Evolutionary conservation across 2,329 filamentous ascomycete species (phyloP), one percentile per base, ranked within the genome.

Genomic region (Aspergillus costaricaensis): DNA sequence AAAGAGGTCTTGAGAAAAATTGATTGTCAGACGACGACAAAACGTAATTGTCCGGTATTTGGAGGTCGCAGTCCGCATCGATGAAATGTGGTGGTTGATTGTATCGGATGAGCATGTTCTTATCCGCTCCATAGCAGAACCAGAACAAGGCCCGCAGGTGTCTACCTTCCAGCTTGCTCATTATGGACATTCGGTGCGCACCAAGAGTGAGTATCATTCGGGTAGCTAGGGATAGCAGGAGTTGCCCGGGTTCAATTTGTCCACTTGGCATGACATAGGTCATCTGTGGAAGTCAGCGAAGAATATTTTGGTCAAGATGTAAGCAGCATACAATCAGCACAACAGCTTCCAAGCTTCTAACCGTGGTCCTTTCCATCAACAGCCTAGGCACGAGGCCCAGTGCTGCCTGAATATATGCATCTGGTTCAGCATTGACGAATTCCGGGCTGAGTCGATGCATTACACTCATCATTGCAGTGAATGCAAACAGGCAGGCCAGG

Each of bases 121-220:
- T 69, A 36, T 70, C 69, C 12, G 66, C 55, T 9, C 57, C 58
- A 41, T 69, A 71, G 25, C 62, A 68, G 2, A 67, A 52, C 69
- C 69, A 71, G 58, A 71, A 71, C 7, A 70, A 30, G 21, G 63
- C 66, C 5, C 69, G 65, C 10, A 68, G 49, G 49, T 71, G 69
- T 38, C 60, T 58, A 5, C 57, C 58, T 19, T 63, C 53, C 17
- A 23, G 50, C 14, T 59, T 21, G 10, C 19, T 57, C 25, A 57
- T 43, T n/a, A 32, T 15, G 6, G 48, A 50, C 54, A 53, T 19
- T 50, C 48, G 57, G 44, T 70, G 60, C 4, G 55, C 69, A 5
- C 64, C 68, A 1, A 71, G 59, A 19, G 56, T 67, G 44, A 64
- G 68, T 3, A 70, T 47, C 8, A 68, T 60, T n/a, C 65, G 66